Base-by-base conservation (phyloP, 345 rosid genomes). In the Noccaea bulbosa region DNA sequence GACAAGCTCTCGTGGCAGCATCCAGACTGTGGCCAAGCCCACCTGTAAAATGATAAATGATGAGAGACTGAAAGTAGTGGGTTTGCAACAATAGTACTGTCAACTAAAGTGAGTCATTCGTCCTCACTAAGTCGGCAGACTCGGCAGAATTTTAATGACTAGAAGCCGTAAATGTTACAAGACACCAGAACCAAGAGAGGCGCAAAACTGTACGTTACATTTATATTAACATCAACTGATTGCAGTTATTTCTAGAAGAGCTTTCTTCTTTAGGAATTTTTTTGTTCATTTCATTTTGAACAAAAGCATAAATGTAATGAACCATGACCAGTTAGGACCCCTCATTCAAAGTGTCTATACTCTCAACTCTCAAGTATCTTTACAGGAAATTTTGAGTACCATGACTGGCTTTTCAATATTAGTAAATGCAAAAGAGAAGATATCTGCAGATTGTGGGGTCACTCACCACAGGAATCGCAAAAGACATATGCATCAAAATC, bases 381-480 rank as follows among this genome's bases (percentile, higher is more conserved):
- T 46, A 38, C 46, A 65, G 17, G 44, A 58, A 57, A 41, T 50
- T 44, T 15, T 66, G 53, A 0, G 15, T 38, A 22, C 43, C 62
- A 59, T 67, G 14, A 44, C 62, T 39, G 61, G 56, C 47, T 40
- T 74, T 51, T 9, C 14, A 17, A 53, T 30, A 62, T 15, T 46
- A 61, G 44, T 46, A 45, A 11, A 20, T 46, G 62, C 65, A 62
- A 53, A 30, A 68, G 65, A 75, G 38, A 57, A 54, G 8, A 54
- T 16, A 54, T 38, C 20, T 37, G 35, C 15, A 35, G 50, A 38
- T 20, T 47, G 30, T 66, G 24, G 38, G 62, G 60, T 46, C 37
- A 84, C 98, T 79, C 65, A 90, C 98, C 80, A 43, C 98, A 93
- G 38, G 84, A 81, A 85, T 88, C 91, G 67, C 98, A 93, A 12